A percentile compares a stretch with the other conserved stretches of the same genome.
Evolutionary conservation across 2,329 filamentous ascomycete genomes (phyloP).

Genomic region (Talaromyces rugulosus): DNA sequence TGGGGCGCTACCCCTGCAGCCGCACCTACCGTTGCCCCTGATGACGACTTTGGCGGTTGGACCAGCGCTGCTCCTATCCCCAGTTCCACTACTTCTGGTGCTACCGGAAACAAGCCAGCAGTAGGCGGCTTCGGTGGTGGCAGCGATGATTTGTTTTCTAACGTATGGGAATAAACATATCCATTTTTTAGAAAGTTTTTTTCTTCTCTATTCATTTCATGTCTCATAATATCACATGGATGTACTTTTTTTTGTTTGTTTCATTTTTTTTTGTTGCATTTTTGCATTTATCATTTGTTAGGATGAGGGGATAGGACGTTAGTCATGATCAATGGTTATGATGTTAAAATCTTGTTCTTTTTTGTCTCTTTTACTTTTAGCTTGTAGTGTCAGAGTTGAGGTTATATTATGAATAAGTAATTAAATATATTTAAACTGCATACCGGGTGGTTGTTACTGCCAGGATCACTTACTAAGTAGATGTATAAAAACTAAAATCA

Average conservation of each 20-base stretch:
- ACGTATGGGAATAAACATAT: constrained; percentile 75
- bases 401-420: neutral
- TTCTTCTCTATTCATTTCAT: neutral
- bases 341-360: neutral
- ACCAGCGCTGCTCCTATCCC: constrained; percentile 64
- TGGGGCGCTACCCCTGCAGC: constrained; percentile 46
- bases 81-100: constrained; percentile 33
- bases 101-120: constrained; percentile 44
- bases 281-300: neutral
- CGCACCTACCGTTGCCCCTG: constrained; percentile 68
- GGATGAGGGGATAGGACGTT: neutral
- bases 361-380: neutral
- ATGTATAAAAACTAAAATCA: no score
- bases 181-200: neutral
- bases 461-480: no score
- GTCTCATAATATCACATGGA: neutral
- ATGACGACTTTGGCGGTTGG: constrained; percentile 97
- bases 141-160: constrained; percentile 83
- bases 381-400: neutral
- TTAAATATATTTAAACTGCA: neutral
- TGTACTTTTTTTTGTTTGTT: constrained; percentile 19
- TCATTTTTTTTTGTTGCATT: constrained; percentile 4
- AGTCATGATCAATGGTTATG: neutral
- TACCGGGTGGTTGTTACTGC: no score
- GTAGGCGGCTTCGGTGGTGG: constrained; percentile 54